These are phyloP conservation scores for Gillenia trifoliata DNA, from an alignment of 306 rosid species.

Conservation along the genomic window DNA sequence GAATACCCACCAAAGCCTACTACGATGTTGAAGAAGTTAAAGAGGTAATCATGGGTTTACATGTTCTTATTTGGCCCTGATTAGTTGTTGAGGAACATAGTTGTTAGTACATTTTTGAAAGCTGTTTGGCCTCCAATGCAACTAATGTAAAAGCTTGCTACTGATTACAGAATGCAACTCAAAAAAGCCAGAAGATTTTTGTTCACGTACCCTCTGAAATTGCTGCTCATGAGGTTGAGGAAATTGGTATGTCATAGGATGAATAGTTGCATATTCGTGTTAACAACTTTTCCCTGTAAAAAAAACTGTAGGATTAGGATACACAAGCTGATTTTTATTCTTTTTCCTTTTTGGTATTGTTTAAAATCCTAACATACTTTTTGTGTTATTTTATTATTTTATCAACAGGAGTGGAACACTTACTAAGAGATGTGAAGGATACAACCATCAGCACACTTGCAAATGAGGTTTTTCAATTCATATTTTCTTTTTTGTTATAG, in stretches of 20 bases:
- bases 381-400: constrained; percentile 16
- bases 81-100: neutral
- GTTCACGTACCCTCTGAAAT: constrained; percentile 84
- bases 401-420: constrained; percentile 80
- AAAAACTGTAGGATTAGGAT: neutral
- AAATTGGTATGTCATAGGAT: constrained; percentile 55
- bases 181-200: constrained; percentile 85
- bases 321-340: neutral
- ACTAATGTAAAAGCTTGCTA: constrained; percentile 14
- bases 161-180: constrained; percentile 72
- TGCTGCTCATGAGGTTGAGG: constrained; percentile 93
- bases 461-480: constrained; percentile 47
- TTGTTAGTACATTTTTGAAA: neutral
- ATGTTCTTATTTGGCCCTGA: neutral
- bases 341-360: neutral
- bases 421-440: constrained; percentile 74
- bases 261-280: neutral
- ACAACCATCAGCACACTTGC: constrained; percentile 88
- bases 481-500: neutral
- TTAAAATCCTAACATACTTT: neutral
- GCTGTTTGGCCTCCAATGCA: neutral
- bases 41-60: constrained; percentile 39
- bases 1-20: constrained; percentile 97
- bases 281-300: neutral
- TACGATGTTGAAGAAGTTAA: constrained; percentile 87